Conservation (phyloP, 345 rosid species). For the Corchorus capsularis region DNA sequence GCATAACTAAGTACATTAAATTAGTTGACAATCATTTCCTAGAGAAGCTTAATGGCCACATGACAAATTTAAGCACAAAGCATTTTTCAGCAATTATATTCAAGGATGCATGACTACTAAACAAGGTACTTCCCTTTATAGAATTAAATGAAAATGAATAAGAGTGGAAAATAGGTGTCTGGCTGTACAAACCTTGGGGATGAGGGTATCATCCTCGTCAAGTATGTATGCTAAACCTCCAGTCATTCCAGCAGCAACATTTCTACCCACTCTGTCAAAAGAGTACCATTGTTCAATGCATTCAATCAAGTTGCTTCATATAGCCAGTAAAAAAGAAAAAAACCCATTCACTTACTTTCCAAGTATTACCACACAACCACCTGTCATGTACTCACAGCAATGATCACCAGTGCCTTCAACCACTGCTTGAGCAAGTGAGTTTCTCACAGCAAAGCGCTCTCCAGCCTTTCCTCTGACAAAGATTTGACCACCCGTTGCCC, state of each 20-base stretch:
- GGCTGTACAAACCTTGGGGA: conserved; percentile 70
- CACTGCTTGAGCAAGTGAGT: conserved; percentile 96
- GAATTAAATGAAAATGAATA: neutral
- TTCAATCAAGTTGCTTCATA: neutral
- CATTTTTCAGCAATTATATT: neutral
- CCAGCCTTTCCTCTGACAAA: conserved; percentile 97
- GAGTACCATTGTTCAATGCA: conserved; percentile 21
- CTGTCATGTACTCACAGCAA: conserved; percentile 99
- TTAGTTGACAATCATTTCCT: conserved; percentile 2
- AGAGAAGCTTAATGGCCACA: conserved; percentile 4
- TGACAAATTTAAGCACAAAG: neutral
- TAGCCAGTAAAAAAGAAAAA: neutral
- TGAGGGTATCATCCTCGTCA: conserved; percentile 82
- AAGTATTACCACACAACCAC: conserved; percentile 91
- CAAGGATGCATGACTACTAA: neutral
- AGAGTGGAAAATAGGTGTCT: neutral
- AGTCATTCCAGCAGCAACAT: conserved; percentile 99
- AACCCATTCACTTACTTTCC: conserved; percentile 79
- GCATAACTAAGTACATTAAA: neutral
- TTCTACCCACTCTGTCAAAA: conserved; percentile 87
- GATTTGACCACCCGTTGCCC: conserved; percentile 96
- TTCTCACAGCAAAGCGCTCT: conserved; percentile 97
- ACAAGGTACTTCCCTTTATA: neutral
- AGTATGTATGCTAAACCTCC: conserved; percentile 96
- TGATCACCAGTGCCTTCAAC: conserved; percentile 99